Evolutionary conservation across 2,329 filamentous ascomycete species (phyloP).

Genomic region (Xylaria sp.): DNA sequence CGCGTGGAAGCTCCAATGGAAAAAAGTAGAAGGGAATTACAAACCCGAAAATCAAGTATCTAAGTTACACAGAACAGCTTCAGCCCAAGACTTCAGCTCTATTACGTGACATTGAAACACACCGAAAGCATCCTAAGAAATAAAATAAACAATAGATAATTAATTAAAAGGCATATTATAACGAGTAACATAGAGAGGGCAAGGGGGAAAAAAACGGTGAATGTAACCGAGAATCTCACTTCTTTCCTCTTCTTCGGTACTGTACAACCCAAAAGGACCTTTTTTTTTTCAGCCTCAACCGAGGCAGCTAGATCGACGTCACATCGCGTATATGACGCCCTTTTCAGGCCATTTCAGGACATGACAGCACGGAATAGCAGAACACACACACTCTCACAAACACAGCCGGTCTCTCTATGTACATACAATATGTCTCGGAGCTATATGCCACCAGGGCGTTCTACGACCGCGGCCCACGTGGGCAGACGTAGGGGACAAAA

Average conservation of each 20-base stretch:
- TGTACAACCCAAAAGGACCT: background rate
- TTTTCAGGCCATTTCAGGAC: background rate
- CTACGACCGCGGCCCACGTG: background rate
- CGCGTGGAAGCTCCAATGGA: background rate
- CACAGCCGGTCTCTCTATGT: background rate
- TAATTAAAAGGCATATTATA: background rate
- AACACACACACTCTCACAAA: background rate
- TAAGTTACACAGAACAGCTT: slow-evolving; percentile 7
- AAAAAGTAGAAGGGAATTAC: background rate
- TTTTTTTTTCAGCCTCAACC: slow-evolving; percentile 5
- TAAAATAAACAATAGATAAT: background rate
- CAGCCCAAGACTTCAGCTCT: background rate
- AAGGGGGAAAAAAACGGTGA: background rate
- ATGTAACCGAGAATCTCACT: background rate
- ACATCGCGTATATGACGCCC: slow-evolving; percentile 15
- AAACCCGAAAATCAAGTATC: background rate
- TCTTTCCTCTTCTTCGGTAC: background rate
- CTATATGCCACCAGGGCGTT: background rate
- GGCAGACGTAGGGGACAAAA: background rate
- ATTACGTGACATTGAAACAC: slow-evolving; percentile 5
- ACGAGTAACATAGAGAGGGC: too few relatives aligned
- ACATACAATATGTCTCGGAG: slow-evolving; percentile 11
- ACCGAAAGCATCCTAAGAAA: background rate
- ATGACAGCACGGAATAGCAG: too few relatives aligned
- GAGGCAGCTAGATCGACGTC: background rate